Base-by-base conservation (phyloP, 2,329 filamentous ascomycete species). In the Fusarium pininemorale region DNA sequence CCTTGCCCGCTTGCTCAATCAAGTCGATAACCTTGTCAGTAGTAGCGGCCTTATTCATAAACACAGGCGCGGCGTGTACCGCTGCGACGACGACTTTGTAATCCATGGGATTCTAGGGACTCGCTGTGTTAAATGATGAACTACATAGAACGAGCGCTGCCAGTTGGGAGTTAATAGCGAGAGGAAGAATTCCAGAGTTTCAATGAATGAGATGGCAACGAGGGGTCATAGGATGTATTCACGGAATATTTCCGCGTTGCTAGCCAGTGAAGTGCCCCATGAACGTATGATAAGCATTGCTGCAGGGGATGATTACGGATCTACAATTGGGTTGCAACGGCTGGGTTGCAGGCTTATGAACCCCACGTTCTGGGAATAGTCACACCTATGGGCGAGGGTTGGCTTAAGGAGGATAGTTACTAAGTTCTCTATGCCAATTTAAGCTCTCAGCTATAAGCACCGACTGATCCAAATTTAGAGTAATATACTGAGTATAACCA, bases 381-480 rank as follows among this genome's bases (percentile, higher is more conserved):
- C 14, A 28, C 20, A 22, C 26, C 0, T 6, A 6, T 22, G 9
- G 14, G 13, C 20, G 14, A 16, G 26, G 4, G 1, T 16, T 48
- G 9, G 13, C 14, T 16, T 16, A 16, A 28, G 20, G 6, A 22
- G 26, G 26, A 22, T 15, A 28, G 4, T 12, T n/a, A 11, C 8
- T 3, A 28, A 22, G 26, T 22, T 28, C 13, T 7, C 3, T 28
- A 1, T 22, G 18, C 26, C 26, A 22, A 16, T 22, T 8, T 8
- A 16, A 30, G 18, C 26, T 22, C 26, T 28, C 14, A 28, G 6
- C 4, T 22, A 48, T 7, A 18, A 24, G 9, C 0, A 1, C 0
- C 1, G 0, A n/a, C 13, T n/a, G 22, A 16, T 16, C 20, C 15
- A 3, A 20, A 1, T 20, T 45, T 9, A 5, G 1, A 16, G 6